Conservation (phyloP, 352 stramenopile genomes). For the Aphanomyces astaci region DNA sequence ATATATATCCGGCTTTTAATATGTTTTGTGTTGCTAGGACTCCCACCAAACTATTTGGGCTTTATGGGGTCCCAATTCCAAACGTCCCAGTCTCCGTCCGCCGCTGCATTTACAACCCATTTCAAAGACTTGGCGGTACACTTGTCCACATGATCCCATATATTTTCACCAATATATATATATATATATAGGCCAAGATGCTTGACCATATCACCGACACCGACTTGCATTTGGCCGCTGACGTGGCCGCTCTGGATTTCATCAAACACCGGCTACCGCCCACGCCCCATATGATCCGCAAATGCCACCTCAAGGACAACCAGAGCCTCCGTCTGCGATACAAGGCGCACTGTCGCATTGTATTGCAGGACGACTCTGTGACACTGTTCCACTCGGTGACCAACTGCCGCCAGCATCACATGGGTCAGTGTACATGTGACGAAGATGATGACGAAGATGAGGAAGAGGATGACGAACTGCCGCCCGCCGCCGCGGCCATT, state of each 20-base stretch:
- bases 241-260: conserved; percentile 70
- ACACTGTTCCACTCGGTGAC: conserved; percentile 59
- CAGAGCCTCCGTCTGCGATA: conserved; percentile 67
- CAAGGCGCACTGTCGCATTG: conserved; percentile 57
- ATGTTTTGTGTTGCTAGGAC: conserved; percentile 29
- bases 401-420: conserved; percentile 79
- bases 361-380: conserved; percentile 56
- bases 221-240: conserved; percentile 60
- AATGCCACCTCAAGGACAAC: conserved; percentile 30
- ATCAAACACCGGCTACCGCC: conserved; percentile 67
- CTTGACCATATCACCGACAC: conserved; percentile 35
- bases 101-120: background rate
- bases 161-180: background rate
- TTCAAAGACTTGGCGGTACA: background rate
- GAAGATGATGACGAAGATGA: conserved; percentile 28
- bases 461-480: conserved; percentile 30
- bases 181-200: conserved; percentile 31
- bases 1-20: too few relatives aligned
- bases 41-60: conserved; percentile 62
- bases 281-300: conserved; percentile 8
- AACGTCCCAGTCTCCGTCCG: background rate
- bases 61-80: conserved; percentile 68
- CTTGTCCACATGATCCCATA: background rate
- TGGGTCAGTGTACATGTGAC: conserved; percentile 64
- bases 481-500: conserved; percentile 34